Evolutionary conservation across 768 basidiomycete species (phyloP), one percentile per base, ranked within the genome.

Genomic region (Trametes gibbosa): DNA sequence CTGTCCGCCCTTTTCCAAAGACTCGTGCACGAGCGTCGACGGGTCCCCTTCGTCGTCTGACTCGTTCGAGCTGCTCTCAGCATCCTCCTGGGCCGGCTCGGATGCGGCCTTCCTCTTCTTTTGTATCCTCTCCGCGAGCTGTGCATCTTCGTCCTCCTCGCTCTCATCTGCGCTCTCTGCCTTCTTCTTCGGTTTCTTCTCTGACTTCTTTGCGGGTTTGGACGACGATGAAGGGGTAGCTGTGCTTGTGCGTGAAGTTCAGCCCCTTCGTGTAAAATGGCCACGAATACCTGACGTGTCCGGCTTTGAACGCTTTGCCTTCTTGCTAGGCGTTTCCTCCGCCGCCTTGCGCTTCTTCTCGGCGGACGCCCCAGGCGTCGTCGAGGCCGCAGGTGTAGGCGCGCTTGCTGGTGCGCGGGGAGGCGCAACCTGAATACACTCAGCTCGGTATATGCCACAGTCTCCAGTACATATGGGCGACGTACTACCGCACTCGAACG

Each of bases 11-110:
- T 72, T 71, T 46, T 63, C 64, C 1, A 87, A 50, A 2, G 84
- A 81, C 68, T 90, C 89, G 62, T 92, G 89, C n/a, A 86, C 77
- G n/a, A 84, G 75, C 23, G 66, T 66, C 5, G 79, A 66, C 1
- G 71, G 64, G 41, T 76, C 73, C 5, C 61, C 70, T 35, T 72
- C 74, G 12, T 65, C 70, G 53, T 79, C 77, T 1, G 70, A 69
- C n/a, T 73, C 68, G 42, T 58, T 65, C 7, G 61, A 67, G 25
- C 45, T 25, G 13, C 27, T 35, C 23, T 53, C 59, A 19, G 54
- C 65, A 62, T 58, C 63, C 50, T 16, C 61, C 47, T 51, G 53
- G 50, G 40, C 52, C 16, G 56, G 42, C 53, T n/a, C 56, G 37
- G 37, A 3, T 4, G 13, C 32, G 17, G 43, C 12, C 43, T 63